Conservation (phyloP, 2,329 filamentous ascomycete genomes). For the Fusarium domesticum region DNA sequence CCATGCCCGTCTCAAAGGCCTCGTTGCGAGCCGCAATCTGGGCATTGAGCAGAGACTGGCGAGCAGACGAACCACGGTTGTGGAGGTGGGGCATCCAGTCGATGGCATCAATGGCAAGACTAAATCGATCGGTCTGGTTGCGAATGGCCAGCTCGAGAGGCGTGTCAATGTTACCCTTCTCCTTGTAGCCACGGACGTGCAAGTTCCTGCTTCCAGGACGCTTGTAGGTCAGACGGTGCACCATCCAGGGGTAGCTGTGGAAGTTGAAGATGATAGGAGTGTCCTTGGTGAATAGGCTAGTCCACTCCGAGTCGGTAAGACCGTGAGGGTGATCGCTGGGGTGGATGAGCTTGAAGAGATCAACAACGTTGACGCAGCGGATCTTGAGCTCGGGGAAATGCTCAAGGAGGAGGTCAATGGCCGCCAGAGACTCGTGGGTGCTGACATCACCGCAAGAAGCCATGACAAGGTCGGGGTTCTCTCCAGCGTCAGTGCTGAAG, state of each 20-base stretch:
- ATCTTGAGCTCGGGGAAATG: slow-evolving; percentile 71
- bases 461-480: slow-evolving; percentile 72
- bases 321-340: slow-evolving; percentile 70
- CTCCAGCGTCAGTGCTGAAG: slow-evolving; percentile 67
- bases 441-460: slow-evolving; percentile 72
- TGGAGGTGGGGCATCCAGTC: slow-evolving; percentile 61
- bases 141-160: slow-evolving; percentile 75
- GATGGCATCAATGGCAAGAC: slow-evolving; percentile 72
- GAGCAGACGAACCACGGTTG: slow-evolving; percentile 59
- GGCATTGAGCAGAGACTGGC: slow-evolving; percentile 62
- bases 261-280: slow-evolving; percentile 79
- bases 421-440: slow-evolving; percentile 71
- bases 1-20: slow-evolving; percentile 68
- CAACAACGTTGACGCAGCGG: slow-evolving; percentile 76
- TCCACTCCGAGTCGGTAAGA: slow-evolving; percentile 63
- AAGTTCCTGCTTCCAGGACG: slow-evolving; percentile 65
- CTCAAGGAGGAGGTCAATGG: slow-evolving; percentile 69
- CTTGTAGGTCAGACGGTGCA: slow-evolving; percentile 74
- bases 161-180: slow-evolving; percentile 83
- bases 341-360: slow-evolving; percentile 76
- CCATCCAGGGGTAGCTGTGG: slow-evolving; percentile 78
- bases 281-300: slow-evolving; percentile 67
- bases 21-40: slow-evolving; percentile 62
- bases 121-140: slow-evolving; percentile 75
- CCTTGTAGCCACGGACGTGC: slow-evolving; percentile 74